Base-by-base conservation (phyloP, 352 stramenopile genomes). In the Pythium insidiosum region DNA sequence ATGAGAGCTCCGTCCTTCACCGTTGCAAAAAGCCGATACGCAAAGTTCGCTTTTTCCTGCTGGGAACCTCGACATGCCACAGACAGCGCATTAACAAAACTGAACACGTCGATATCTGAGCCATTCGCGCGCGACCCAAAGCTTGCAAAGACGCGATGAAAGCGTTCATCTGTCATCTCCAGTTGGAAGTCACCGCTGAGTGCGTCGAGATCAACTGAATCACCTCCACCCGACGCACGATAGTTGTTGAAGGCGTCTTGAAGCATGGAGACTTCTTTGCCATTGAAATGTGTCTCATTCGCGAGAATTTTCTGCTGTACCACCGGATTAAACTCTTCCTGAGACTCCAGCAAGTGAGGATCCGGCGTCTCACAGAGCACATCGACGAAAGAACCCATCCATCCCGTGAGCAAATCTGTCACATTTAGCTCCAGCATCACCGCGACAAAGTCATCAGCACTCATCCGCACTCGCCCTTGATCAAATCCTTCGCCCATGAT, bases 211-310 rank as follows among this genome's bases (percentile, higher is more conserved):
- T 91, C 79, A 16, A 94, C 70, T 0, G 57, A 43, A 53, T 88
- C 73, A 18, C 77, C 77, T 22, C 78, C 79, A 16, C 62, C 62
- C 1, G 76, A 87, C 1, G 63, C 64, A 4, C 77, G 75, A 47
- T 92, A 92, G 48, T 85, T 88, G 45, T 83, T 84, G 53, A 92
- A 94, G 3, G 75, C 82, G 21, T 94, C 82, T 31, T 90, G 79
- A 0, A 92, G 52, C 26, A 92, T 64, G 16, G 73, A 65, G 15
- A 92, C 78, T 46, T 92, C 82, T 37, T 89, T 89, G 0, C 66
- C 63, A 18, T 47, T 88, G 43, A 94, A 88, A 6, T 73, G 70
- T 13, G 82, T 94, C 47, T 92, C 82, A 20, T 69, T 87, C 20
- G 80, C 77, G 5, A 94, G 58, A 29, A 94, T 94, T 47, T 94